These are phyloP conservation scores for Trichophyton rubrum DNA, from an alignment of 2,329 filamentous ascomycete genomes.

Conservation along the genomic window DNA sequence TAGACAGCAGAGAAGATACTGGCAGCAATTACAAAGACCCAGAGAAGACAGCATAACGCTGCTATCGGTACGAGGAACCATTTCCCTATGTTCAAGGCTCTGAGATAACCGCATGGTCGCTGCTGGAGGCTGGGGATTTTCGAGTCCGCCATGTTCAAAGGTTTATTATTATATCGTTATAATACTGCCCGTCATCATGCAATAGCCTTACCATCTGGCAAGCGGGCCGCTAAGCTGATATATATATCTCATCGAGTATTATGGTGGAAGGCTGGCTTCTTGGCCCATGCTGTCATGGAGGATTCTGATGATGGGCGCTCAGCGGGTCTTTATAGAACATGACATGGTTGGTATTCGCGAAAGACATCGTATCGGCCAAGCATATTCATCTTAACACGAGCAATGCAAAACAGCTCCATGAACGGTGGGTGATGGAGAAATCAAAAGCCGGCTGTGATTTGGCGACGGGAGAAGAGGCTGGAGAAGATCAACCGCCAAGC, in stretches of 20 bases:
- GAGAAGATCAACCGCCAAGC: not conserved
- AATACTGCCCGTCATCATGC: not conserved
- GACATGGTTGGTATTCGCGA: not conserved
- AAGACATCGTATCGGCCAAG: not conserved
- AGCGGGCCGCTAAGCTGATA: not conserved
- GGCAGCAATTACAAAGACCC: slow-evolving; percentile 4
- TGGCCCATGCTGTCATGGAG: not conserved
- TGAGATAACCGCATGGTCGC: not conserved
- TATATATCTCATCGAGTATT: not conserved
- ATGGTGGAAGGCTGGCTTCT: not conserved
- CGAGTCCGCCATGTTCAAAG: not conserved
- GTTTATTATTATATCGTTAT: not conserved
- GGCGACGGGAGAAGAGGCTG: not conserved
- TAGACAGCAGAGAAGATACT: not conserved
- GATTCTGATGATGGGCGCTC: not conserved
- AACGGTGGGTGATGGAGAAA: not conserved
- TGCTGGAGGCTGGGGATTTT: not conserved
- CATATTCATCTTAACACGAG: not conserved
- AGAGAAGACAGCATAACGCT: not conserved
- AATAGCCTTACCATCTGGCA: not conserved
- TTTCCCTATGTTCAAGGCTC: not conserved
- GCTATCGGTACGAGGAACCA: slow-evolving; percentile 6
- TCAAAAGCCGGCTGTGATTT: not conserved
- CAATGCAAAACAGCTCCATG: not conserved
- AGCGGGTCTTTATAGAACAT: not conserved